phyloP scores from a whole-genome alignment of 2,329 filamentous ascomycete genomes.

The Erysiphe pulchra region DNA sequence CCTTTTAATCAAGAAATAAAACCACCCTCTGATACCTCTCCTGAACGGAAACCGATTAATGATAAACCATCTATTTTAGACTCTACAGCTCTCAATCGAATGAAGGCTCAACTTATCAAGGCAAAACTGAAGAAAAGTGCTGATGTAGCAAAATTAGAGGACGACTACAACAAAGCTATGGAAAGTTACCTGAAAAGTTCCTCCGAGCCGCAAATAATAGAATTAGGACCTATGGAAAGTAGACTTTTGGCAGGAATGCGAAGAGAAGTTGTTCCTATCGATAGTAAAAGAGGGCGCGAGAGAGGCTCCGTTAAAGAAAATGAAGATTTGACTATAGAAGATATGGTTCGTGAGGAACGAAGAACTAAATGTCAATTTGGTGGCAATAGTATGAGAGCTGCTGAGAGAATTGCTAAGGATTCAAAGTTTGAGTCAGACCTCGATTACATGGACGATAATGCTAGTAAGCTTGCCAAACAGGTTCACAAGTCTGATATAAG shows the following conservation, averaged over 20 bases:
- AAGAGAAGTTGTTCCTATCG: conserved; percentile 50
- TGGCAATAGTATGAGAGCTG: conserved; percentile 59
- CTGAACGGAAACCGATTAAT: neutral
- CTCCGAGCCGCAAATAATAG: conserved; percentile 38
- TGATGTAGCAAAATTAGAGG: conserved; percentile 28
- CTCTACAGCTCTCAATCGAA: conserved; percentile 58
- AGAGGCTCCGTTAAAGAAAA: conserved; percentile 72
- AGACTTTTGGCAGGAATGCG: conserved; percentile 55
- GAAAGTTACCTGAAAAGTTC: conserved; percentile 29
- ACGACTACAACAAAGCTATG: conserved; percentile 56
- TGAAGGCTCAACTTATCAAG: conserved; percentile 90
- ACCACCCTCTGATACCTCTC: conserved; percentile 4
- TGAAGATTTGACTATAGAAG: conserved; percentile 83
- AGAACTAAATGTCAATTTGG: conserved; percentile 54
- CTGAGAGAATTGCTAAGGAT: conserved; percentile 86
- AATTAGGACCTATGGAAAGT: conserved; percentile 71
- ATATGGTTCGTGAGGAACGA: conserved; percentile 89
- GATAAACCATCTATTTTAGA: conserved; percentile 28
- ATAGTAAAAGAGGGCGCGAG: conserved; percentile 60
- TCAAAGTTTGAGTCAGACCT: conserved; percentile 73
- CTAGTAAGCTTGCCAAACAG: conserved; percentile 60
- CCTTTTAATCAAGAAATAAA: conserved; percentile 13
- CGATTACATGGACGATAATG: conserved; percentile 96
- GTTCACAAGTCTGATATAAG: conserved; percentile 74
- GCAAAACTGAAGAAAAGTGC: conserved; percentile 41